Evolutionary conservation across 2,329 filamentous ascomycete species (phyloP).

Genomic region (Tolypocladium sp.): DNA sequence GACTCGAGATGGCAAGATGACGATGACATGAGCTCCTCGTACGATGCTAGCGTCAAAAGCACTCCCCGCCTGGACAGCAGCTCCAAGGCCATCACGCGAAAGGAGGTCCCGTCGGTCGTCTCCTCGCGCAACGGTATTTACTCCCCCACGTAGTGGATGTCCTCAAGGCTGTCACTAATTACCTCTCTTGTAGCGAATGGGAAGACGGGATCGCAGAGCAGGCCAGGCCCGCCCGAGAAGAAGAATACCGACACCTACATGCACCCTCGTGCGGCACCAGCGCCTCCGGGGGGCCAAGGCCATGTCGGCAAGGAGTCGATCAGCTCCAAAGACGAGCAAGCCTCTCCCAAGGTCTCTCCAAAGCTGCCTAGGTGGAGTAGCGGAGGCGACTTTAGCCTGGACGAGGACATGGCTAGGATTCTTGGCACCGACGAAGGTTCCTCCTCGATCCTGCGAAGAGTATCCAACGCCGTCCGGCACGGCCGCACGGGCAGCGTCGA

Average conservation of each 20-base stretch:
- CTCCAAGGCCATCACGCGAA: slow-evolving; percentile 49
- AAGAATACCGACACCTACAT: slow-evolving; percentile 43
- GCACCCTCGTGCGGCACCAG: slow-evolving; percentile 47
- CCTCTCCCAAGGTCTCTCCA: slow-evolving; percentile 47
- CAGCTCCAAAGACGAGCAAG: slow-evolving; percentile 28
- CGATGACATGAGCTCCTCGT: slow-evolving; percentile 33
- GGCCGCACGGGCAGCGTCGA: slow-evolving; percentile 79
- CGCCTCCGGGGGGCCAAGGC: slow-evolving; percentile 30
- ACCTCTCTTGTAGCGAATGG: slow-evolving; percentile 14
- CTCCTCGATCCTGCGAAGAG: slow-evolving; percentile 73
- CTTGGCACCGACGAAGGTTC: slow-evolving; percentile 68
- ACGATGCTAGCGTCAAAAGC: slow-evolving; percentile 29
- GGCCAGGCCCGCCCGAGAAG: slow-evolving; percentile 13
- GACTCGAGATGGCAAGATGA: slow-evolving; percentile 51
- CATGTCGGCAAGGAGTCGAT: slow-evolving; percentile 38
- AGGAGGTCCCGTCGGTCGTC: slow-evolving; percentile 45
- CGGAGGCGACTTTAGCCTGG: slow-evolving; percentile 84
- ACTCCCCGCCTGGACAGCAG: slow-evolving; percentile 28
- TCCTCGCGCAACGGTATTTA: slow-evolving; percentile 32
- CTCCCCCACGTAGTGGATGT: slow-evolving; percentile 6
- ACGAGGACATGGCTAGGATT: slow-evolving; percentile 90
- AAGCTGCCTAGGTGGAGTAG: slow-evolving; percentile 66
- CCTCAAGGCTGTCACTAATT: background rate
- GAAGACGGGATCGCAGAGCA: slow-evolving; percentile 11
- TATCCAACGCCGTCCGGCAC: slow-evolving; percentile 91